A percentile compares a stretch with the other conserved stretches of the same genome.
Conservation (phyloP, 306 rosid genomes). For the Castanea crenata region DNA sequence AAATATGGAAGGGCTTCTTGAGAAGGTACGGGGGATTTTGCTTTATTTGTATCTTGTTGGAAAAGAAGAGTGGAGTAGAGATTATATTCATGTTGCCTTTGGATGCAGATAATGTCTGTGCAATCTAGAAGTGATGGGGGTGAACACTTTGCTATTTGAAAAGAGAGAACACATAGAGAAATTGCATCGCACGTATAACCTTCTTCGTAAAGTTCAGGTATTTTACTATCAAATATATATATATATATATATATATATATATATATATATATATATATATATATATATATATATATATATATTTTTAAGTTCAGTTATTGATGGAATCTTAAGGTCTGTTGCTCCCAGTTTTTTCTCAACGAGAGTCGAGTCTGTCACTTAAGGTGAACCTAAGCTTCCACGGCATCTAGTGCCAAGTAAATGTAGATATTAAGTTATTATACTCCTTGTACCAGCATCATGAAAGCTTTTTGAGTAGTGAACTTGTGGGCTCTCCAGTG, state of each 20-base stretch:
- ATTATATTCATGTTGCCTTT: conserved; percentile 1
- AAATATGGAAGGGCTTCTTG: conserved; percentile 91
- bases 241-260: no score
- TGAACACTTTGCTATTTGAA: conserved; percentile 75
- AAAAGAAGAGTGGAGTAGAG: conserved; percentile 12
- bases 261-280: no score
- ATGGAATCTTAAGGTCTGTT: no score
- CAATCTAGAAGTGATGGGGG: conserved; percentile 88
- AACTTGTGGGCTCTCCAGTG: background rate
- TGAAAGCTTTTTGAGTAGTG: background rate
- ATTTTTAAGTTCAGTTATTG: conserved; percentile 51
- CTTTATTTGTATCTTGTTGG: background rate
- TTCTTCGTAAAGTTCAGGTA: conserved; percentile 96
- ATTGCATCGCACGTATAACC: conserved; percentile 77
- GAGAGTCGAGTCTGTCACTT: background rate
- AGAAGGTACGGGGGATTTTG: conserved; percentile 46
- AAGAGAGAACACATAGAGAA: conserved; percentile 92
- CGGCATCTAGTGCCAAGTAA: background rate
- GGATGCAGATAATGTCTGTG: conserved; percentile 79
- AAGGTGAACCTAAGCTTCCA: background rate
- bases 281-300: no score
- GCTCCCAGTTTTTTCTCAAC: background rate
- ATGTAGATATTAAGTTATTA: background rate
- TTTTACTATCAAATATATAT: background rate
- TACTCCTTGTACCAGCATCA: background rate